Evolutionary conservation across 192 early-diverging fungal genomes (phyloP), one percentile per base, ranked within the genome.

Genomic region (Backusella mclennaniae): DNA sequence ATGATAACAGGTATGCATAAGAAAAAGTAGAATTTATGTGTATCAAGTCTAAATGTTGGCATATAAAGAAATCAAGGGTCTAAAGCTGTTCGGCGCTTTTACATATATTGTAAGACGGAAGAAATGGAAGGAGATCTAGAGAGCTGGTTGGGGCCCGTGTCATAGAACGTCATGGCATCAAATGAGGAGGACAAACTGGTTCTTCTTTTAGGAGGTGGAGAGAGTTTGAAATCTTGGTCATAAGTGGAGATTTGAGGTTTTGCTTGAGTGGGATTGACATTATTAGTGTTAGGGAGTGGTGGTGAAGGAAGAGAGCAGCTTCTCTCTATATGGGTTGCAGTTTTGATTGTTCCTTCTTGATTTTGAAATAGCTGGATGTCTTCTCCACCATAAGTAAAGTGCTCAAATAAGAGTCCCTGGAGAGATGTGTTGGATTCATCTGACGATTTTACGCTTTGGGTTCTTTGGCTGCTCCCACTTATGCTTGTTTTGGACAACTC

Each of bases 341-440:
- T 15, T 42, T 36, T 63, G 14, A 44, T 46, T 38, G 31, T 11
- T 29, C 6, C 21, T 38, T 52, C 35, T 17, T 73, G 49, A 21
- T 75, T 67, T 9, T 23, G 19, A 21, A 75, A 67, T 31, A 75
- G 21, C 19, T 49, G 12, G 1, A 75, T 75, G 29, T 67, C 63
- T 46, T 75, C 74, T 67, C 74, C 74, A 0, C 74, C 74, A 49
- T 66, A 75, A 26, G 74, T 75, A 68, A 75, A 75, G 42, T 49
- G 74, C 19, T 75, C 74, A 39, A 75, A 29, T n/a, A 75, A n/a
- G 14, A 46, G 39, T 0, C 63, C 74, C 3, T 75, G 39, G 15
- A 74, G 23, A 1, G 73, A 42, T 26, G 38, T 9, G 19, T 63
- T 59, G 35, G 49, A 35, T 39, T 26, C 56, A 21, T 63, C 70